These are phyloP conservation scores for Mycena vitilis DNA, from an alignment of 768 basidiomycete species.

Conservation along the genomic window DNA sequence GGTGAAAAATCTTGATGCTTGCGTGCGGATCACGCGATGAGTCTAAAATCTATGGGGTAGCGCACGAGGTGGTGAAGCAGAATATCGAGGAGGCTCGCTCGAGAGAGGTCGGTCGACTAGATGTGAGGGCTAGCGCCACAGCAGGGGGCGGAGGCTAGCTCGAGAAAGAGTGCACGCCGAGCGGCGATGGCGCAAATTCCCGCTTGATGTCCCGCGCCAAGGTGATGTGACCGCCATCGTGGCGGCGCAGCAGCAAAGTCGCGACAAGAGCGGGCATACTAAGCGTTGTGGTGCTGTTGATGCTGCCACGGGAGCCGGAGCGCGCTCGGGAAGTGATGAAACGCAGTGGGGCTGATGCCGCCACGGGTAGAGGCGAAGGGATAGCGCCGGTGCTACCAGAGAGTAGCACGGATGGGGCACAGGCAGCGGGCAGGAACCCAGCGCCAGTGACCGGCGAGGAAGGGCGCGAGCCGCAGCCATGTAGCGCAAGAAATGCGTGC, in stretches of 20 bases:
- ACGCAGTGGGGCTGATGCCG: background rate
- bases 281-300: background rate
- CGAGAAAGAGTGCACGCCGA: background rate
- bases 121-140: no score
- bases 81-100: no score
- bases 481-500: constrained; percentile 5
- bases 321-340: background rate
- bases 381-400: background rate
- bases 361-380: background rate
- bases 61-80: no score
- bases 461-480: constrained; percentile 1
- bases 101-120: no score
- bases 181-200: no score
- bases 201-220: no score
- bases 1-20: no score
- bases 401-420: constrained; percentile 13
- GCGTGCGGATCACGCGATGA: no score
- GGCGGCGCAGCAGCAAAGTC: constrained; percentile 16
- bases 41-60: no score
- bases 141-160: no score
- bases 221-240: constrained; percentile 1
- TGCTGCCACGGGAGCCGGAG: constrained; percentile 15
- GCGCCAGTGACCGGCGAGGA: background rate
- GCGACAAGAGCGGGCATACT: constrained; percentile 27
- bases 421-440: background rate